Base-by-base conservation (phyloP, 306 rosid genomes). In the Quercus dentata region DNA sequence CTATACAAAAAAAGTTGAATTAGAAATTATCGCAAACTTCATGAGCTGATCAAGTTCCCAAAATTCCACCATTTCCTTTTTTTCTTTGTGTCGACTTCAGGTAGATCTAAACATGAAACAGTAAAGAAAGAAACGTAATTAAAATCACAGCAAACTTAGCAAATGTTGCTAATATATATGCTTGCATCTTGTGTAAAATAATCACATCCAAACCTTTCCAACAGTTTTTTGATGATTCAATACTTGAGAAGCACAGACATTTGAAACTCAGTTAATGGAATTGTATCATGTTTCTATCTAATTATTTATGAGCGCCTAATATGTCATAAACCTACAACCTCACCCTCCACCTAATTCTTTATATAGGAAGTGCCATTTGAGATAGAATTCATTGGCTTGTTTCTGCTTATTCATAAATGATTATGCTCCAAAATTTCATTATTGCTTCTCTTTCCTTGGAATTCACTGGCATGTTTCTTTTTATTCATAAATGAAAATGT, bases 31-130 rank as follows among this genome's bases (percentile, higher is more conserved):
- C 57, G 81, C 83, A 28, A 63, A 67, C 57, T 33, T 25, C 33
- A 56, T 35, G 71, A 21, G 73, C 41, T 31, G 76, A 76, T 76
- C 74, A 82, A 87, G 44, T 28, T 77, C 41, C 76, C 75, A 13
- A 84, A 79, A 77, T 85, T 85, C 98, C 94, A 95, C 99, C 97
- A 92, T 84, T 63, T 92, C 89, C 88, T 91, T 92, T 93, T 92
- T 79, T 84, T 95, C 96, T 67, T 89, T 38, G 52, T 13, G 74
- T 21, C 19, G 14, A 83, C 71, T 0, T 80, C 54, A 28, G 96
- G 96, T 61, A 89, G 82, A 54, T 88, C 91, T 88, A 84, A 71
- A 83, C 15, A 55, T 10, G 71, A 77, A 65, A 54, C 14, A 58
- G 46, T 18, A 78, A 35, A 68, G 76, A 70, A 14, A 35, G 1